Base-by-base conservation (phyloP, 2,329 filamentous ascomycete genomes). In the Aspergillus fumigatus region DNA sequence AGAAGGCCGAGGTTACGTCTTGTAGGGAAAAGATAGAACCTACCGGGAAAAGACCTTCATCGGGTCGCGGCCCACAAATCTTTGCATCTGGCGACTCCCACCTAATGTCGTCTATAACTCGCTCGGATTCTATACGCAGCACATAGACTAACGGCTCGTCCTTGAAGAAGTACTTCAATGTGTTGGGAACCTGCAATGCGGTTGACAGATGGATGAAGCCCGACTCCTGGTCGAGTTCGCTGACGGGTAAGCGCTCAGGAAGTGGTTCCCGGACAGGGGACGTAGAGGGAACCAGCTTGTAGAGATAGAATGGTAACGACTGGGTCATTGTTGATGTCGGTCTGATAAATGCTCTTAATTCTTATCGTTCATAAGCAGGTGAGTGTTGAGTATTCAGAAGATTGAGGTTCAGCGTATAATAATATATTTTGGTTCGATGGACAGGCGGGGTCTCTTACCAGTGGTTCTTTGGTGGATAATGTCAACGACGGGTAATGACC, bases 191-290 rank as follows among this genome's bases (percentile, higher is more conserved):
- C 50, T 76, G 73, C 5, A 66, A 60, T 21, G 73, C 69, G 23
- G 65, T 72, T 0, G 73, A 75, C 7, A 76, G 68, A 56, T 76
- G 73, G 51, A 76, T 68, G 50, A 75, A 76, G 43, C 69, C 70
- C 6, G 70, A 72, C 23, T 62, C 57, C 49, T 67, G 54, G 55
- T 76, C 73, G 32, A 76, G 56, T 35, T 73, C 65, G 54, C 73
- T 75, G 52, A 75, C 67, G 2, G 71, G 65, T 25, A 75, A 65
- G 32, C 62, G 61, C 10, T 74, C 71, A 29, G 72, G 72, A 43
- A 74, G 59, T 32, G 72, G 67, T 53, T 75, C 70, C 17, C 67
- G 67, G 25, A 75, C 66, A 3, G 70, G 70, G 8, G 66, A 51
- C 3, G 69, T 65, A 9, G 73, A 74, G 19, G 73, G 68, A 8